Base-by-base conservation (phyloP, 2,329 filamentous ascomycete genomes). In the Ascomycota sp. region DNA sequence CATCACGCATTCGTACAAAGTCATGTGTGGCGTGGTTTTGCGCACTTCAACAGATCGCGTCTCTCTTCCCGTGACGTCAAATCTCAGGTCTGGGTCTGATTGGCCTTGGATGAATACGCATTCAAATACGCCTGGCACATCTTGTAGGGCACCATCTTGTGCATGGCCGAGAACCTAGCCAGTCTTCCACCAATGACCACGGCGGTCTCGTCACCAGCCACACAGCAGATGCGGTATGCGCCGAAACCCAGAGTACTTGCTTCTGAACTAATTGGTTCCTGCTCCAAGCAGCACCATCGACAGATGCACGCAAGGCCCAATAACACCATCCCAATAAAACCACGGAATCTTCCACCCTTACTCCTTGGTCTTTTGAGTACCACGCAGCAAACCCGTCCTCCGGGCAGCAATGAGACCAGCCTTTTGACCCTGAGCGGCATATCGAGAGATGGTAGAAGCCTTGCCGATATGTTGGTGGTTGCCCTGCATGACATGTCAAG, bases 391-490 rank as follows among this genome's bases (percentile, higher is more conserved):
- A 93, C 89, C 89, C 63, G 89, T 98, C 74, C 91, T 81, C 66
- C 89, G 75, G 65, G 89, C 89, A 64, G 89, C 89, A 68, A 98
- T 98, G 59, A 98, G 86, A 93, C 89, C 89, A 55, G 89, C 89
- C 76, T 98, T 98, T 71, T 98, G 89, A 79, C 89, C 89, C 66
- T 83, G 77, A 61, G 76, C 78, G 55, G 89, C 89, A 69, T 92
- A 92, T 63, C 89, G 77, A 52, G 82, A 92, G 67, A 98, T 98
- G 61, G 89, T 98, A 49, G 89, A 98, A 54, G 89, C 89, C 71
- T 98, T 95, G 79, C 89, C 84, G 58, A 93, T 93, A 67, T 98
- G 89, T 73, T 98, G 89, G 66, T 98, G 89, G 76, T 98, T 95
- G 92, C 89, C 86, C 67, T 68, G 56, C 54, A 45, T 33, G 39